Conservation (phyloP, 2,329 filamentous ascomycete species). For the Hypocrella siamensis region DNA sequence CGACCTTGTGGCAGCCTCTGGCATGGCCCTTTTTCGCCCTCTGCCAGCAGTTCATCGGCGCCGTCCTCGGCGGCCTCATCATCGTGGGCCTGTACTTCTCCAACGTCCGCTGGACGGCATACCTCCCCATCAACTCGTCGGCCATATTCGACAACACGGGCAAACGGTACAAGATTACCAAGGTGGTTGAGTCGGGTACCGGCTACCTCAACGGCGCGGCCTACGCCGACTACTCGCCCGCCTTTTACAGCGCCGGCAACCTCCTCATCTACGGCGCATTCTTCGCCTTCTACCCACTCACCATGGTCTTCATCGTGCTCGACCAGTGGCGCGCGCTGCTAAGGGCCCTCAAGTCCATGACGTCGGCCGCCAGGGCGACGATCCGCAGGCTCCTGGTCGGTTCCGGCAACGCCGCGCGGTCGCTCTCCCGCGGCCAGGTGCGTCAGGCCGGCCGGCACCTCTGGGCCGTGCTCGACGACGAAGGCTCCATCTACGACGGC, state of each 20-base stretch:
- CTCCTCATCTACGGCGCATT: conserved; percentile 14
- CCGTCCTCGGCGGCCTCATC: conserved; percentile 19
- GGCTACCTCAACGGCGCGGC: conserved; percentile 15
- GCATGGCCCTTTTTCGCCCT: conserved; percentile 23
- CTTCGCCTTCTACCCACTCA: conserved; percentile 17
- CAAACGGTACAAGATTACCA: conserved; percentile 21
- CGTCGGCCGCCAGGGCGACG: conserved; percentile 4
- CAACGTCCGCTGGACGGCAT: conserved; percentile 27
- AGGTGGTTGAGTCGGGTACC: conserved; percentile 23
- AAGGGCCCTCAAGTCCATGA: conserved; percentile 15
- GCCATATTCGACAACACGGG: conserved; percentile 28
- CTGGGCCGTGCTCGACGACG: conserved; percentile 16
- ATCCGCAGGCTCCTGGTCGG: conserved; percentile 4
- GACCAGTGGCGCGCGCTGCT: conserved; percentile 19
- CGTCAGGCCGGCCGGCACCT: conserved; percentile 13
- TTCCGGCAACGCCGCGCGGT: conserved; percentile 11
- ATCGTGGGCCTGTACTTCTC: conserved; percentile 26
- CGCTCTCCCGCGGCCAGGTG: conserved; percentile 18
- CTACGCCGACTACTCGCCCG: conserved; percentile 19
- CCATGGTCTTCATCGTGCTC: conserved; percentile 18
- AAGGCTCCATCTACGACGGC: conserved; percentile 23
- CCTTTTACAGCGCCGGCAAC: conserved; percentile 17
- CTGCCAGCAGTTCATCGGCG: conserved; percentile 17
- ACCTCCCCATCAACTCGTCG: conserved; percentile 31
- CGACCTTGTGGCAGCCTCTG: conserved; percentile 11